Evolutionary conservation across 257 asterid species (phyloP), one percentile per base, ranked within the genome.

Genomic region (Solanum ahanhuiri): DNA sequence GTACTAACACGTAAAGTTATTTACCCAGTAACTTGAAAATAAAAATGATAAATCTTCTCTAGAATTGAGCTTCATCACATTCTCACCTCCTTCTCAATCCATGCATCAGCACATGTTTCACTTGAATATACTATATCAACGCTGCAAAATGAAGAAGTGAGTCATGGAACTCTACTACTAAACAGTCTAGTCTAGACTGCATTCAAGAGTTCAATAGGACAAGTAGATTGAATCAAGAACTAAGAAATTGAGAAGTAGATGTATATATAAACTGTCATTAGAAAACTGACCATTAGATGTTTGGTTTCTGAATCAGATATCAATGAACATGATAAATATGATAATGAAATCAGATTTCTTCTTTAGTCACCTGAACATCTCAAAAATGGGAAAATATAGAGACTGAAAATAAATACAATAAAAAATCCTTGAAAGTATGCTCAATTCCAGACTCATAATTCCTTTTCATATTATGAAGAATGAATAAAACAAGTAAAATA

Each of bases 21-120:
- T 43, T 12, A 25, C 37, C 33, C 23, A 43, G 64, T 23, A 77
- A 43, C 83, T 77, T 77, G 83, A 77, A 28, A 77, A 77, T 77
- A 77, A 14, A 77, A 76, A 77, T 23, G 64, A 81, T 81, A 81
- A 48, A 48, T 28, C 66, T 48, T 81, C 84, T 48, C 81, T 48
- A 39, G 23, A 51, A 51, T 86, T 66, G 82, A 77, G 85, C 84
- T 72, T n/a, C 48, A 72, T 79, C 82, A 86, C 43, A 82, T 87
- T 76, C 91, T 90, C 82, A 96, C 99, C 98, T 96, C 99, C 92
- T 95, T 95, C 94, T 96, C 99, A 79, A 96, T 96, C 98, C 99
- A 96, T 87, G 98, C 91, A 92, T 96, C 99, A 31, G 98, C 99
- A 85, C 96, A 94, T 86, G 98, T 94, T 92, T 95, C 98, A 82